phyloP scores from a whole-genome alignment of 371 early-diverging fungal species.

The Apophysomyces trapeziformis region DNA sequence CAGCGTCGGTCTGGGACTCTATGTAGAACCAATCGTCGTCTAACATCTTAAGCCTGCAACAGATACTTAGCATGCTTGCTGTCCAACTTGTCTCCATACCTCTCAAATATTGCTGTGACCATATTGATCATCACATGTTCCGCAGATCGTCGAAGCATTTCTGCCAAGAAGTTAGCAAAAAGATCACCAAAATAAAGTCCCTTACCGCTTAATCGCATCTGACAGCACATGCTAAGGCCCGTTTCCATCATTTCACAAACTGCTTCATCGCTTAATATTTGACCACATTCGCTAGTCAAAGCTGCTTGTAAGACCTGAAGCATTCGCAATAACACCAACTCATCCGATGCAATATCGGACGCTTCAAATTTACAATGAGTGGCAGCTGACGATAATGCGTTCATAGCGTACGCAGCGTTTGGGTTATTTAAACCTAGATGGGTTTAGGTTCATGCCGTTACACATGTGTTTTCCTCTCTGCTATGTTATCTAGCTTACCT shows the following conservation, averaged over 20 bases:
- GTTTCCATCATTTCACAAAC: slow-evolving; percentile 97
- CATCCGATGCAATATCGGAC: slow-evolving; percentile 91
- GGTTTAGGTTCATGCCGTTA: slow-evolving; percentile 7
- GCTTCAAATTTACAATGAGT: slow-evolving; percentile 96
- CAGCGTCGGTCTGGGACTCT: slow-evolving; percentile 27
- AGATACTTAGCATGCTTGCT: neutral
- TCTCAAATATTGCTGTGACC: slow-evolving; percentile 74
- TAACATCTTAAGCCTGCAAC: slow-evolving; percentile 35
- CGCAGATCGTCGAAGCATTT: slow-evolving; percentile 79
- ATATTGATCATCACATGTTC: slow-evolving; percentile 82
- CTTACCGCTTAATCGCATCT: slow-evolving; percentile 87
- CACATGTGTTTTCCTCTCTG: no score
- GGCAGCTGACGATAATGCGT: slow-evolving; percentile 76
- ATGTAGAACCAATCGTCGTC: slow-evolving; percentile 54
- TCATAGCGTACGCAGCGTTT: slow-evolving; percentile 71
- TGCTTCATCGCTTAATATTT: slow-evolving; percentile 83
- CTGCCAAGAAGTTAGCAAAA: slow-evolving; percentile 35
- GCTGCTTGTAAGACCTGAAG: slow-evolving; percentile 80
- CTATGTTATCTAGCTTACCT: slow-evolving; percentile 46
- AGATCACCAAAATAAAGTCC: neutral
- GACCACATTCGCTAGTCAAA: slow-evolving; percentile 69
- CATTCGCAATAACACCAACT: slow-evolving; percentile 89
- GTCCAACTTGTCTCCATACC: slow-evolving; percentile 33
- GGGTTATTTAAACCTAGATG: slow-evolving; percentile 68
- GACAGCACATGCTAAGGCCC: slow-evolving; percentile 94